Base-by-base conservation (phyloP, 495 filamentous ascomycete genomes). In the Lophiostoma macrostomum region DNA sequence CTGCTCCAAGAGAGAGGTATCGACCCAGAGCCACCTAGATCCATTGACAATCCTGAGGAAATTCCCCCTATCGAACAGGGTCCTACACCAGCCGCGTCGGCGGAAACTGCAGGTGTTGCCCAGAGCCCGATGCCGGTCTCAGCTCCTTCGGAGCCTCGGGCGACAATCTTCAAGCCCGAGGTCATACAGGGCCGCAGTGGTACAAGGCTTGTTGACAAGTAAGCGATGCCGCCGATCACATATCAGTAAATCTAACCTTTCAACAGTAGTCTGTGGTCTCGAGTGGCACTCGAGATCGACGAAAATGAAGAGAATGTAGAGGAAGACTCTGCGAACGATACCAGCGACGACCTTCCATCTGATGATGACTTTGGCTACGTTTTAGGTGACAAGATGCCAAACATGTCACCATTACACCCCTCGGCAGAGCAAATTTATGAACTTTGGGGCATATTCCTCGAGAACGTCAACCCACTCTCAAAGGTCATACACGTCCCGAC, bases 1-100 rank as follows among this genome's bases (percentile, higher is more conserved):
- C 55, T 69, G 5, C 59, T 70, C 53, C 58, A 50, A 18, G 43
- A 52, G 36, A 53, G 62, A 52, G 63, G 63, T 35, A 56, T 73
- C 20, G 60, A 69, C 31, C 68, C 65, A 13, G 38, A 43, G 22
- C 53, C 56, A 1, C 30, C 61, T 12, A 5, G 29, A 28, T 53
- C 55, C 16, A 45, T 38, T n/a, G 39, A 28, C 22, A n/a, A 16
- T 31, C 27, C 39, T 45, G 39, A 45, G 38, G n/a, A n/a, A n/a
- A n/a, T n/a, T n/a, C 39, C 39, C 24, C 38, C 24, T 13, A 6
- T 28, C 27, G 14, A 29, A 23, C 46, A 27, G 24, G 27, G 50
- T 29, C 39, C 31, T 12, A 24, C 40, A 46, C n/a, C n/a, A n/a
- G n/a, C n/a, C n/a, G n/a, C n/a, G n/a, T n/a, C n/a, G n/a, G n/a